phyloP scores from a whole-genome alignment of 1,139 yeast species.

The Pichia sp. region DNA sequence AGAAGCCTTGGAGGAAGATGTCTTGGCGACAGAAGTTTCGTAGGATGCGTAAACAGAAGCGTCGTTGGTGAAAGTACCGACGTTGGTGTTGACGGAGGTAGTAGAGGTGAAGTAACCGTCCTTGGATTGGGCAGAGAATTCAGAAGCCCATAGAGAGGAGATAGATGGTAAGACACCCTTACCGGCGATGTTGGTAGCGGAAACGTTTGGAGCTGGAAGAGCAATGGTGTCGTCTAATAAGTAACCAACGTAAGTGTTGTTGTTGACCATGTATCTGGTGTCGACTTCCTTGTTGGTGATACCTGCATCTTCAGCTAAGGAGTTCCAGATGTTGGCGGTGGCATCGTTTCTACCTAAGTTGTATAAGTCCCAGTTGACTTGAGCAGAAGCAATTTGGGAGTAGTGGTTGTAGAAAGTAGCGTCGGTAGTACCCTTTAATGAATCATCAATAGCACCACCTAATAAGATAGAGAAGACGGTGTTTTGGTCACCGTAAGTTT shows the following conservation, averaged over 20 bases:
- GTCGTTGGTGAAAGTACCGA: conserved; percentile 23
- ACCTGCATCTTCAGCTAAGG: conserved; percentile 36
- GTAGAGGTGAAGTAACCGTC: conserved; percentile 29
- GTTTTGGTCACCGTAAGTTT: conserved; percentile 41
- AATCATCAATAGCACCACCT: conserved; percentile 43
- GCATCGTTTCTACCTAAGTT: conserved; percentile 48
- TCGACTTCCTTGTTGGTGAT: conserved; percentile 36
- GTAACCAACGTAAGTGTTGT: conserved; percentile 41
- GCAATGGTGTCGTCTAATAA: conserved; percentile 34
- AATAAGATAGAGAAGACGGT: conserved; percentile 42
- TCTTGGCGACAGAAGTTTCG: not conserved
- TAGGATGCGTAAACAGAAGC: conserved; percentile 8
- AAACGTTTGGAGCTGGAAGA: conserved; percentile 42
- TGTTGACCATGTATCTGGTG: conserved; percentile 38
- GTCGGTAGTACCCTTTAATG: conserved; percentile 40
- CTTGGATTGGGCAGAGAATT: conserved; percentile 43
- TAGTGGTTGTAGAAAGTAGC: conserved; percentile 48
- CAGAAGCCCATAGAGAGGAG: conserved; percentile 47
- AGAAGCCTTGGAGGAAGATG: not conserved
- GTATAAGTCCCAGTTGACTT: conserved; percentile 47
- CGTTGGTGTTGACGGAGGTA: conserved; percentile 32
- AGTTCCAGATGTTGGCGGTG: conserved; percentile 44
- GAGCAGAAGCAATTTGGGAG: conserved; percentile 44
- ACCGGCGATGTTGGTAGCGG: conserved; percentile 46
- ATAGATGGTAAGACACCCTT: conserved; percentile 32